Evolutionary conservation across 176 grass and related monocot genomes (phyloP).

Genomic region (Themeda triandra): DNA sequence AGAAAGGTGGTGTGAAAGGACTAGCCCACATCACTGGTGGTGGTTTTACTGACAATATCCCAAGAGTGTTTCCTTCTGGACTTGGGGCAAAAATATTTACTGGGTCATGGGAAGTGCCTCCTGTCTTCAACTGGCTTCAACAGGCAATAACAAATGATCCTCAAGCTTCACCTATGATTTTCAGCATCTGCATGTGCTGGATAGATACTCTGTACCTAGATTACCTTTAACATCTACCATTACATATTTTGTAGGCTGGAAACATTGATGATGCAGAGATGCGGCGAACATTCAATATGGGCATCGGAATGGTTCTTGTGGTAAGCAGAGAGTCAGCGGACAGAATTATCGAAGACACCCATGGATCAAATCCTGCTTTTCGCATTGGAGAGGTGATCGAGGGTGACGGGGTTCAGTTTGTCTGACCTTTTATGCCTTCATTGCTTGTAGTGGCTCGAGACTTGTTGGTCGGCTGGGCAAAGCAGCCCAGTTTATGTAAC

Average conservation of each 20-base stretch:
- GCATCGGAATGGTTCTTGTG: conserved; percentile 84
- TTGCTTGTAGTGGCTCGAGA: not conserved
- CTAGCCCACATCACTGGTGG: conserved; percentile 92
- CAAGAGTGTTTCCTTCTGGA: conserved; percentile 68
- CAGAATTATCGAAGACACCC: conserved; percentile 41
- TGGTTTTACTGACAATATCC: conserved; percentile 92
- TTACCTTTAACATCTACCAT: not conserved
- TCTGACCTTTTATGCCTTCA: conserved; percentile 18
- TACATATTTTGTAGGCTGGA: conserved; percentile 51
- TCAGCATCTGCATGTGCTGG: not conserved
- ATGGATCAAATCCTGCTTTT: conserved; percentile 26
- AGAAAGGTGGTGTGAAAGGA: conserved; percentile 81
- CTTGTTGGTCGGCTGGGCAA: not conserved
- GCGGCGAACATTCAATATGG: conserved; percentile 96
- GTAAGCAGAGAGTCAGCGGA: conserved; percentile 50
- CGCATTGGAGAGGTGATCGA: conserved; percentile 76
- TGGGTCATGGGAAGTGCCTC: conserved; percentile 63
- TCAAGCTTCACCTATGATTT: not conserved
- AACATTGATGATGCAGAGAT: conserved; percentile 79
- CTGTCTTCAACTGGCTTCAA: conserved; percentile 76
- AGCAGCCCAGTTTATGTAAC: conserved; percentile 15
- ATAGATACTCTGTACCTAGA: not conserved
- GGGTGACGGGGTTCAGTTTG: conserved; percentile 64
- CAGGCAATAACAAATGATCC: conserved; percentile 38
- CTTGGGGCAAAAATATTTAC: conserved; percentile 66